These are phyloP conservation scores for Glebionis coronaria DNA, from an alignment of 129 eudicot genomes.

Conservation along the genomic window DNA sequence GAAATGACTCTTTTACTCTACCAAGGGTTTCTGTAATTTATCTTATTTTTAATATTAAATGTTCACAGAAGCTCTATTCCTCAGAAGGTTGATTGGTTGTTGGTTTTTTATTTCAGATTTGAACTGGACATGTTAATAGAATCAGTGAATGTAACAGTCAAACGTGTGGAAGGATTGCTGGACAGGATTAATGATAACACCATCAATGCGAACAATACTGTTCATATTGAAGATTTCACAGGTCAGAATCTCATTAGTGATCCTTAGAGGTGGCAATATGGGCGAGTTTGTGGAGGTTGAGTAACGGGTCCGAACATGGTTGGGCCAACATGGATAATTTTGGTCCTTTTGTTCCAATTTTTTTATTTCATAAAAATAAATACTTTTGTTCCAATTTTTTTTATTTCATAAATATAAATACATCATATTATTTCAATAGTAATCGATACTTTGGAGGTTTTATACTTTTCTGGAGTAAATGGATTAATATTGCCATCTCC, in stretches of 20 bases:
- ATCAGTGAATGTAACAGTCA: slow-evolving; percentile 76
- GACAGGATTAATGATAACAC: slow-evolving; percentile 63
- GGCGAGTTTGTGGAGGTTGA: slow-evolving; percentile 2
- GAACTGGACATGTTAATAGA: slow-evolving; percentile 94
- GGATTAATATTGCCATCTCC: not conserved
- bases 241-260: slow-evolving; percentile 40
- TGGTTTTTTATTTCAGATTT: slow-evolving; percentile 58
- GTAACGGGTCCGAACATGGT: not conserved
- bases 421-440: no score
- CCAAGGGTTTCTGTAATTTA: slow-evolving; percentile 18
- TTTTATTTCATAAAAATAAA: no score
- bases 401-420: no score
- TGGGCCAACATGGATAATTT: slow-evolving; percentile 11
- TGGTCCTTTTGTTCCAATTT: not conserved
- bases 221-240: slow-evolving; percentile 76
- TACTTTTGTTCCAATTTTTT: not conserved
- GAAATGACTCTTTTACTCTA: slow-evolving; percentile 12
- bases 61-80: slow-evolving; percentile 14
- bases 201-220: slow-evolving; percentile 42
- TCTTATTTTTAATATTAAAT: not conserved
- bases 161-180: slow-evolving; percentile 75
- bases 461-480: not conserved
- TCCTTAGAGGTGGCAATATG: slow-evolving; percentile 9
- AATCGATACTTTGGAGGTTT: not conserved
- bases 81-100: slow-evolving; percentile 21